phyloP scores from a whole-genome alignment of 2,329 filamentous ascomycete species.

The Incumbomyces delicatus region DNA sequence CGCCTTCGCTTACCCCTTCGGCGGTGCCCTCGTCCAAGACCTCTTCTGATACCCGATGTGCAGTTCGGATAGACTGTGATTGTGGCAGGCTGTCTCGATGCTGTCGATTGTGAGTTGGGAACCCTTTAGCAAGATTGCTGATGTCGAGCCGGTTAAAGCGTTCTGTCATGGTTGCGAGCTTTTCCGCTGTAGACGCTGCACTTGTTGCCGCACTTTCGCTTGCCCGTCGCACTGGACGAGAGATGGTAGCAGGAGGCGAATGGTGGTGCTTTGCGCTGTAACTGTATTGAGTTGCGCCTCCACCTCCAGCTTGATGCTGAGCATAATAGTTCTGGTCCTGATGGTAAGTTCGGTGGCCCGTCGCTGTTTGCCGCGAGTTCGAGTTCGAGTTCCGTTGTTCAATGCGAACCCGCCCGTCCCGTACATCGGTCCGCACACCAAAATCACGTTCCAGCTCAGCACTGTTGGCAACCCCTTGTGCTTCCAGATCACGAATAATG shows the following conservation, averaged over 20 bases:
- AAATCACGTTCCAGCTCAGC: slow-evolving; percentile 13
- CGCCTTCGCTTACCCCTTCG: not conserved
- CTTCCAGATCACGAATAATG: slow-evolving; percentile 41
- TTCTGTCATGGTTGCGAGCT: slow-evolving; percentile 3
- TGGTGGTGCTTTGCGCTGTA: not conserved
- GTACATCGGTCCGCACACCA: slow-evolving; percentile 34
- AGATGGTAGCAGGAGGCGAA: not conserved
- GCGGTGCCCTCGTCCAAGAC: not conserved
- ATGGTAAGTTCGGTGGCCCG: not conserved
- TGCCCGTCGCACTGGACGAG: not conserved
- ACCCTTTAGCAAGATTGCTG: slow-evolving; percentile 1
- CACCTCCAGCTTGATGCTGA: not conserved
- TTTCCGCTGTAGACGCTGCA: slow-evolving; percentile 1
- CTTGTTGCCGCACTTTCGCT: not conserved
- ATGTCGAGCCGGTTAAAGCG: slow-evolving; percentile 6
- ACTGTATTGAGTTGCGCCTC: not conserved
- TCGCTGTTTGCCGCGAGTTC: not conserved
- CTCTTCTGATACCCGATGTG: not conserved
- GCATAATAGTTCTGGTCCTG: not conserved
- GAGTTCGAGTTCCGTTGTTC: not conserved
- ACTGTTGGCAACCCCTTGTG: slow-evolving; percentile 29
- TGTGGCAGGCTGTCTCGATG: not conserved
- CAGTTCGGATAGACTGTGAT: not conserved
- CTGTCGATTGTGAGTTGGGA: not conserved
- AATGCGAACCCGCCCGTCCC: slow-evolving; percentile 28